Evolutionary conservation across 1,284 basidiomycete genomes (phyloP), one percentile per base, ranked within the genome.

Genomic region (Sporisorium sorghi): DNA sequence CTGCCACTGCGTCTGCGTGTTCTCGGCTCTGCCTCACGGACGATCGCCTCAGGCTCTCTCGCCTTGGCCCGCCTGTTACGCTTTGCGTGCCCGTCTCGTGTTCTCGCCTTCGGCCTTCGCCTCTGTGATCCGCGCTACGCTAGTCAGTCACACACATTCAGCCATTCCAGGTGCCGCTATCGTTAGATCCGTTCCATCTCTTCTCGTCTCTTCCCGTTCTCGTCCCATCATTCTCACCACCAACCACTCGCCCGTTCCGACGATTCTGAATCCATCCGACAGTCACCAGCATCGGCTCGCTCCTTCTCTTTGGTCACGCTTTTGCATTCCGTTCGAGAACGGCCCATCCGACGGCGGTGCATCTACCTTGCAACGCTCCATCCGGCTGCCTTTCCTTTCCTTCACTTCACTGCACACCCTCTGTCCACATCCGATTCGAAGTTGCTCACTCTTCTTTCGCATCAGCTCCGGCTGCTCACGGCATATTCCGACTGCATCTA

Each of bases 1-100:
- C 39, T 43, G 40, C 40, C 19, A 24, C n/a, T 43, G 51, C 46
- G 28, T 55, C 40, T 46, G 33, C 23, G 19, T 30, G 35, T 42
- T 19, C 65, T 68, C 65, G 58, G 65, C 58, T 35, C 53, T 49
- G 35, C 44, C 53, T 50, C 49, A 46, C 50, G 46, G 65, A 51
- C 65, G 55, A 62, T 62, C 66, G 52, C 56, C 59, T 57, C 37
- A 52, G 47, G 17, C 52, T 49, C 54, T 39, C 28, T 39, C n/a
- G 30, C 40, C 43, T 46, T 32, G n/a, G n/a, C 51, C 37, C 26
- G 35, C 51, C 61, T 32, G 39, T 32, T n/a, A n/a, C n/a, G 39
- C 32, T 28, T 43, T 46, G 15, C 58, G n/a, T n/a, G n/a, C n/a
- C n/a, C n/a, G n/a, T n/a, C n/a, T n/a, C n/a, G n/a, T n/a, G n/a